Evolutionary conservation across 2,329 filamentous ascomycete species (phyloP).

Genomic region (Aspergillus udagawae): DNA sequence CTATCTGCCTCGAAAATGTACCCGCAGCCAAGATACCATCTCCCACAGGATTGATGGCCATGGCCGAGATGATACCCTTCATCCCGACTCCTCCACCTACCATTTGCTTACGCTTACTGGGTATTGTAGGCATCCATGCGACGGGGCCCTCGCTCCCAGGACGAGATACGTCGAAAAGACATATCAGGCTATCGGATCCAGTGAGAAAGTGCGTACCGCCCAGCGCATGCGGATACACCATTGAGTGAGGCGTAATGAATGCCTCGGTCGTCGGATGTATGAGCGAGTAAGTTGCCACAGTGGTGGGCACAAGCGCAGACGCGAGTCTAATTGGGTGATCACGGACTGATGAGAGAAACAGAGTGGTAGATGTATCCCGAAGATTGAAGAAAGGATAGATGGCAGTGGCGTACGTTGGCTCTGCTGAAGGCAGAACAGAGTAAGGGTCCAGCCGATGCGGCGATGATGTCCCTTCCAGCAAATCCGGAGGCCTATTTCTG

Average conservation of each 20-base stretch:
- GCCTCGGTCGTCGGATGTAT: constrained; percentile 54
- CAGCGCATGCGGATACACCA: constrained; percentile 47
- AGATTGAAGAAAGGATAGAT: constrained; percentile 54
- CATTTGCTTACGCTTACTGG: constrained; percentile 44
- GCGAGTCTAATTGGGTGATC: constrained; percentile 55
- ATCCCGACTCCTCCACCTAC: constrained; percentile 48
- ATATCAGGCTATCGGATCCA: constrained; percentile 52
- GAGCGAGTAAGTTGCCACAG: constrained; percentile 52
- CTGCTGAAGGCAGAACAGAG: constrained; percentile 42
- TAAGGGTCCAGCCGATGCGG: constrained; percentile 44
- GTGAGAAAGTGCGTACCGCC: constrained; percentile 53
- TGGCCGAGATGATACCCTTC: constrained; percentile 53
- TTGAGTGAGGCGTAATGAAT: constrained; percentile 52
- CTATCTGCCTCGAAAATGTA: constrained; percentile 53
- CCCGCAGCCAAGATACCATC: constrained; percentile 55
- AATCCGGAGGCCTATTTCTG: constrained; percentile 41
- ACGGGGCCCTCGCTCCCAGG: constrained; percentile 45
- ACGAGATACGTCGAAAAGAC: constrained; percentile 53
- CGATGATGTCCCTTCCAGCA: constrained; percentile 38
- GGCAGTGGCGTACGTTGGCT: constrained; percentile 52
- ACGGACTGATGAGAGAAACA: constrained; percentile 50
- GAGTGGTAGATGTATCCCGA: constrained; percentile 45
- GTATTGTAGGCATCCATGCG: constrained; percentile 45
- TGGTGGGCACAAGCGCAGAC: constrained; percentile 50
- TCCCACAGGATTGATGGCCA: constrained; percentile 42